phyloP scores from a whole-genome alignment of 2,329 filamentous ascomycete genomes.

The Beauveria scarabaeidicola region DNA sequence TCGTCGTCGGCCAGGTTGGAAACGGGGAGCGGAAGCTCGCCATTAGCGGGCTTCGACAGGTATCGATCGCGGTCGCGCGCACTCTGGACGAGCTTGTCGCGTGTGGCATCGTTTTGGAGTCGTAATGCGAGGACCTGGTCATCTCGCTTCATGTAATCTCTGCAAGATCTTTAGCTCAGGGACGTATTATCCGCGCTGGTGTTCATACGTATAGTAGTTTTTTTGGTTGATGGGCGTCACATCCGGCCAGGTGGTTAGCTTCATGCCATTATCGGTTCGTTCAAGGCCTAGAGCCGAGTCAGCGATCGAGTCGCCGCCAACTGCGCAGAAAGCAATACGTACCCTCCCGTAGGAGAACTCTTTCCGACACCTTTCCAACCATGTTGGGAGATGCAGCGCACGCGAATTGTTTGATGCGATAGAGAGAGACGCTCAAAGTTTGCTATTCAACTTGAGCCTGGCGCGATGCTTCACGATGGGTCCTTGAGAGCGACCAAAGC shows the following conservation, averaged over 20 bases:
- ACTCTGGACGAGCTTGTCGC: slow-evolving; percentile 74
- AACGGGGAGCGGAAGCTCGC: slow-evolving; percentile 53
- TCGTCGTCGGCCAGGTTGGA: slow-evolving; percentile 53
- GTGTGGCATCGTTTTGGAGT: slow-evolving; percentile 76
- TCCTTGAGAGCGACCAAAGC: neutral
- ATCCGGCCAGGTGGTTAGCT: slow-evolving; percentile 87
- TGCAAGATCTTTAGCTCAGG: slow-evolving; percentile 28
- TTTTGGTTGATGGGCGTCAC: slow-evolving; percentile 96
- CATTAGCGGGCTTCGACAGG: slow-evolving; percentile 64
- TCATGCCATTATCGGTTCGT: slow-evolving; percentile 97
- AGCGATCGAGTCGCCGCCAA: neutral
- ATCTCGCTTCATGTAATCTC: slow-evolving; percentile 96
- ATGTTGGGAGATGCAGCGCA: slow-evolving; percentile 27
- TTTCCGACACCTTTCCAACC: slow-evolving; percentile 58
- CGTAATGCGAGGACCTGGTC: slow-evolving; percentile 88
- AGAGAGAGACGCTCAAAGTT: neutral
- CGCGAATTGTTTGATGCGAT: neutral
- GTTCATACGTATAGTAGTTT: slow-evolving; percentile 88
- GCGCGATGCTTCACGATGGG: neutral
- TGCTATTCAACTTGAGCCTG: neutral
- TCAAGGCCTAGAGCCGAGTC: slow-evolving; percentile 60
- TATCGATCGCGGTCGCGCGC: slow-evolving; percentile 84
- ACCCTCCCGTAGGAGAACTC: slow-evolving; percentile 56
- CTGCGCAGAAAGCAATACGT: slow-evolving; percentile 18
- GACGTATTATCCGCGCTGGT: neutral